These are phyloP conservation scores for Trypanosoma melophagium DNA, from an alignment of 208 protist genomes.

Conservation along the genomic window DNA sequence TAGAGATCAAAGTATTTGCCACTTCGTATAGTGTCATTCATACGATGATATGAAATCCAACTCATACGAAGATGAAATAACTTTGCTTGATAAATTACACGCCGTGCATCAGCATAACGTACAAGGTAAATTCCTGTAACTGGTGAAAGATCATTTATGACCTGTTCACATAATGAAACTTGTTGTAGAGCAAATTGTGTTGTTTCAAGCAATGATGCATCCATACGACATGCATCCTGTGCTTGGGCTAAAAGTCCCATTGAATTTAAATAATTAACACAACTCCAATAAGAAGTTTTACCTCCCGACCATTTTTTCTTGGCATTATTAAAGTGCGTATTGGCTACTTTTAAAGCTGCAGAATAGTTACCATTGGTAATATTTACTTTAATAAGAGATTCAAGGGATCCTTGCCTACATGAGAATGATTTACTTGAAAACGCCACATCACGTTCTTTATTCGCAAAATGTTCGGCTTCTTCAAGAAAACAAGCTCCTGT, in stretches of 20 bases:
- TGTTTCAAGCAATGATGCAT: constrained; percentile 69
- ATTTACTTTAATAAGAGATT: constrained; percentile 56
- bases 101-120: constrained; percentile 62
- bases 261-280: constrained; percentile 75
- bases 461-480: constrained; percentile 40
- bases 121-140: constrained; percentile 43
- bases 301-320: constrained; percentile 64
- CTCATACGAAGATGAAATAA: constrained; percentile 56
- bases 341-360: constrained; percentile 53
- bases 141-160: constrained; percentile 55
- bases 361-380: constrained; percentile 60
- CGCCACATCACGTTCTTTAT: constrained; percentile 58
- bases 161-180: constrained; percentile 72
- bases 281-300: constrained; percentile 53
- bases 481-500: constrained; percentile 23
- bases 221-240: constrained; percentile 59
- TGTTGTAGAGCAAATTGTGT: constrained; percentile 78
- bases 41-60: constrained; percentile 66
- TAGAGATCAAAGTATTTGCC: constrained; percentile 73
- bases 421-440: constrained; percentile 45
- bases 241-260: constrained; percentile 74
- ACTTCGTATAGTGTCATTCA: constrained; percentile 47
- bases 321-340: constrained; percentile 72
- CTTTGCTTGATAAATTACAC: constrained; percentile 53
- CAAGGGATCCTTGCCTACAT: constrained; percentile 63